A percentile compares a stretch with the other conserved stretches of the same genome.
Evolutionary conservation across 2,329 filamentous ascomycete genomes (phyloP).

Genomic region (Penicillium hesseltinei): DNA sequence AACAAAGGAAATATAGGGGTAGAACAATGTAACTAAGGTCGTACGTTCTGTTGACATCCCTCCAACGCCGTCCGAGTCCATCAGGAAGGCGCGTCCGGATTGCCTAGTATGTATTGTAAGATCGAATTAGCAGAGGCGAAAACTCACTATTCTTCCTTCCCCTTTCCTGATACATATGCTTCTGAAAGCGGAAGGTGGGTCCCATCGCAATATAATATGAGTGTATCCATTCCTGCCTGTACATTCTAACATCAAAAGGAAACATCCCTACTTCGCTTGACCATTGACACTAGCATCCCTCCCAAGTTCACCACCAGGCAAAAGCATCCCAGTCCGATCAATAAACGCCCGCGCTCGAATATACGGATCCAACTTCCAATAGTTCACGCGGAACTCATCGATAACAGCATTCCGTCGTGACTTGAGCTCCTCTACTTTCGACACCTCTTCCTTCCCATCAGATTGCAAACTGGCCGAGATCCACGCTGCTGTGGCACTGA

Average conservation of each 20-base stretch:
- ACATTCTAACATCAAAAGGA: not conserved
- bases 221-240: not conserved
- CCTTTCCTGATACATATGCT: not conserved
- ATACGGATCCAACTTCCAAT: slow-evolving; percentile 86
- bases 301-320: slow-evolving; percentile 51
- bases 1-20: no score
- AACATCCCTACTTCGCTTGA: not conserved
- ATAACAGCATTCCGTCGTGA: slow-evolving; percentile 59
- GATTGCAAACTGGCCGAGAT: slow-evolving; percentile 55
- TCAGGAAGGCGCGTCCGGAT: no score
- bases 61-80: no score
- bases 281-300: not conserved
- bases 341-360: slow-evolving; percentile 74
- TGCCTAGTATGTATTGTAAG: no score
- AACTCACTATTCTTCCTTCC: no score
- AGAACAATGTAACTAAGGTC: no score
- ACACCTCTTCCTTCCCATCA: slow-evolving; percentile 29
- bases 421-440: slow-evolving; percentile 11
- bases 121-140: no score
- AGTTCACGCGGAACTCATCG: slow-evolving; percentile 64
- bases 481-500: slow-evolving; percentile 73
- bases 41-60: no score
- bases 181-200: not conserved
- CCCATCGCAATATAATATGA: not conserved
- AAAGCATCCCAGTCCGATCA: slow-evolving; percentile 72